phyloP scores from a whole-genome alignment of 1,139 yeast species.

The Hemisphaericaspora subhashii region DNA sequence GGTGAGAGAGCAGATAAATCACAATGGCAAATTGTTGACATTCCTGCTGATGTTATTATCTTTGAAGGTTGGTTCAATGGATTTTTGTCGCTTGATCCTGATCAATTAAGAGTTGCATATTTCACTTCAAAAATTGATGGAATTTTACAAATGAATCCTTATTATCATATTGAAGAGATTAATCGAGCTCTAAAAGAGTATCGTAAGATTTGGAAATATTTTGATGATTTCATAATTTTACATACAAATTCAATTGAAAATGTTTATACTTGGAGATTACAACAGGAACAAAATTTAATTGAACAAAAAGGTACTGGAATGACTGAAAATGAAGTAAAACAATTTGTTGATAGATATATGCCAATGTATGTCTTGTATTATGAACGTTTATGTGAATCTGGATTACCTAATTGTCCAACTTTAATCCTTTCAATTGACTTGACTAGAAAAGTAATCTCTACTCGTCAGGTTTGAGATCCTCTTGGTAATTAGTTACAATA shows the following conservation, averaged over 20 bases:
- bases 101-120: slow-evolving; percentile 23
- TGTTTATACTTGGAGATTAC: slow-evolving; percentile 77
- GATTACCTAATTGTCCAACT: slow-evolving; percentile 8
- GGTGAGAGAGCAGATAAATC: slow-evolving; percentile 65
- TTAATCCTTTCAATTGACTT: slow-evolving; percentile 11
- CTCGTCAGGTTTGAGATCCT: neutral
- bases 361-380: slow-evolving; percentile 78
- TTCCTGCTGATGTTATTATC: slow-evolving; percentile 61
- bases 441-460: slow-evolving; percentile 9
- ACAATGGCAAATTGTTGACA: slow-evolving; percentile 37
- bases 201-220: slow-evolving; percentile 53
- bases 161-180: slow-evolving; percentile 39
- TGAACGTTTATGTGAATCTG: slow-evolving; percentile 30
- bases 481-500: no score
- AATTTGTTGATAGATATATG: slow-evolving; percentile 81
- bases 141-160: slow-evolving; percentile 22
- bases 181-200: slow-evolving; percentile 54
- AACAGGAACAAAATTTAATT: slow-evolving; percentile 79
- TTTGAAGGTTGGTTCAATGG: slow-evolving; percentile 98
- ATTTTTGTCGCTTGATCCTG: slow-evolving; percentile 44
- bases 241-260: slow-evolving; percentile 58
- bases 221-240: slow-evolving; percentile 59
- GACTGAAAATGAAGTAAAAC: slow-evolving; percentile 66
- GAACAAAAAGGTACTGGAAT: slow-evolving; percentile 64
- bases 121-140: slow-evolving; percentile 20